Evolutionary conservation across 352 stramenopile genomes (phyloP), one percentile per base, ranked within the genome.

Genomic region (Phytophthora lateralis): DNA sequence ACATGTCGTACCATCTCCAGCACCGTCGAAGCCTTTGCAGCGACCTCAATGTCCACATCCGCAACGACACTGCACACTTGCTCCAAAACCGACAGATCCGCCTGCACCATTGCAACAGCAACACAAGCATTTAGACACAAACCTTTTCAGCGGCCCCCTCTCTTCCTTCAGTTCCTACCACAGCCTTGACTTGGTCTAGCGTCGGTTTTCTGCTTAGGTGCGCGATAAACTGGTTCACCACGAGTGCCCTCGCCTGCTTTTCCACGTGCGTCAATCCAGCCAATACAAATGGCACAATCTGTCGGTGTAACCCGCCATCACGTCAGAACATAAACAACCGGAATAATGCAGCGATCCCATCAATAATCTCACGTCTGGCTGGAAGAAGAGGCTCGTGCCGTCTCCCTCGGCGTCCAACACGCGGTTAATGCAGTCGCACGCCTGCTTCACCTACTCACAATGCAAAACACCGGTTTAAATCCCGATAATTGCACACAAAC

Each of bases 281-380:
- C 27, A 89, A 27, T 17, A 93, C 66, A 58, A 92, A 93, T 0
- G 87, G 75, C 12, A 90, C 60, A 64, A 93, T 90, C 80, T 93
- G 26, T 43, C 14, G 15, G 6, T 38, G 47, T 3, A 20, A 34
- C 0, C 7, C 3, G 35, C 20, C 32, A 24, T 10, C 7, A 32
- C 15, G 9, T 39, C 11, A 42, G 21, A n/a, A 57, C 39, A 15
- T 51, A 14, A 54, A 48, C 47, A 1, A 53, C 30, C 15, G 24
- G 26, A 59, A 47, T 5, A 53, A 55, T 51, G 24, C 46, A 68
- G 14, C 5, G 26, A 48, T 41, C 12, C 27, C 4, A 8, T 26
- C n/a, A 38, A 44, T 26, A 20, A 24, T 53, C 51, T 59, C 56
- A 89, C 80, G 43, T 95, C 81, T 63, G 73, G 62, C 29, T 87